phyloP scores from a whole-genome alignment of 257 asterid species.

The Catharanthus roseus region DNA sequence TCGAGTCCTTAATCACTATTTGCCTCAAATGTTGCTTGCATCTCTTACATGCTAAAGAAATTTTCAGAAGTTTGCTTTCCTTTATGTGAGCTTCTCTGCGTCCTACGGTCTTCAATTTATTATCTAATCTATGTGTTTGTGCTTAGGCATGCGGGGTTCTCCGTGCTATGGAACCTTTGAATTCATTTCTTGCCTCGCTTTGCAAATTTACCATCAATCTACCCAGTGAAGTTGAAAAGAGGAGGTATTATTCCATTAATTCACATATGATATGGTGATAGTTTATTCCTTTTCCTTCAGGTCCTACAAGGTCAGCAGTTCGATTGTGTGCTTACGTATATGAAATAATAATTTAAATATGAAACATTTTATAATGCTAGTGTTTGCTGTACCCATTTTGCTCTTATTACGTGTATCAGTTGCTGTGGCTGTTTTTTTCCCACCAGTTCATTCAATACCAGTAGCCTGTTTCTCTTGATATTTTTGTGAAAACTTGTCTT shows the following conservation, averaged over 20 bases:
- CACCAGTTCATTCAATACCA: background rate
- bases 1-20: background rate
- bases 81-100: slow-evolving; percentile 6
- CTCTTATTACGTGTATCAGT: background rate
- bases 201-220: slow-evolving; percentile 92
- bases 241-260: slow-evolving; percentile 45
- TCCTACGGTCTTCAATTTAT: background rate
- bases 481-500: background rate
- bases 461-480: background rate
- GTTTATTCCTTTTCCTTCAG: slow-evolving; percentile 6
- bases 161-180: slow-evolving; percentile 89
- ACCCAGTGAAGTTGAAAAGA: slow-evolving; percentile 80
- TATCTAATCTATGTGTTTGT: background rate
- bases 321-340: background rate
- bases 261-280: background rate
- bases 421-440: background rate
- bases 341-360: background rate
- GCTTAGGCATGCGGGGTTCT: slow-evolving; percentile 96
- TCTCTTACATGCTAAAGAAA: background rate
- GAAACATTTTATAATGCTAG: background rate
- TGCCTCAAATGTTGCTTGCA: background rate
- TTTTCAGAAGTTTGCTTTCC: background rate
- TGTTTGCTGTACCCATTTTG: background rate
- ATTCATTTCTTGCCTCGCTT: slow-evolving; percentile 94
- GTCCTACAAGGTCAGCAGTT: background rate